Conservation (phyloP, 768 basidiomycete genomes). For the Tubosaeta brunneosetosa region DNA sequence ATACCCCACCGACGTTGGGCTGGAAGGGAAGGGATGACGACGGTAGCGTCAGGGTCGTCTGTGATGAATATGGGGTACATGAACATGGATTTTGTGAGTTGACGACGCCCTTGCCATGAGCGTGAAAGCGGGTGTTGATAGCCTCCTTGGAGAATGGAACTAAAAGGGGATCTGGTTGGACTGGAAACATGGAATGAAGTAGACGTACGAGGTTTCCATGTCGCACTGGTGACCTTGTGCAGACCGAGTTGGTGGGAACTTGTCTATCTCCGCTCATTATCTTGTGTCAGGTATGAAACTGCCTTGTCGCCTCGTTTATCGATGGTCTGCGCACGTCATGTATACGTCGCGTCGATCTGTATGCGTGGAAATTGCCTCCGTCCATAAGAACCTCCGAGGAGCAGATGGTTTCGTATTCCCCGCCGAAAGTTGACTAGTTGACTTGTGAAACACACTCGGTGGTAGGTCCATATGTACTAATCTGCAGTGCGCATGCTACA, state of each 20-base stretch:
- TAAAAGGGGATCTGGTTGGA: conserved; percentile 16
- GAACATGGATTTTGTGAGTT: conserved; percentile 87
- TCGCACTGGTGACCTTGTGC: not conserved
- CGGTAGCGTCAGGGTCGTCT: conserved; percentile 84
- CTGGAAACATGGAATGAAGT: not conserved
- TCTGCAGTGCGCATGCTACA: not conserved
- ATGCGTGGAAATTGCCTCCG: not conserved
- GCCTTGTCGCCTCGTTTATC: no score
- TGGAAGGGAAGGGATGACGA: conserved; percentile 72
- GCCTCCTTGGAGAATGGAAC: conserved; percentile 86
- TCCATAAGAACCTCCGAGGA: no score
- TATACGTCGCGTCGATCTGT: not conserved
- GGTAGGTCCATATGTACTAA: not conserved
- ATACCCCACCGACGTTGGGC: conserved; percentile 93
- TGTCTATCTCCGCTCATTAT: not conserved
- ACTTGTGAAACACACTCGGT: not conserved
- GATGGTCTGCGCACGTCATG: not conserved
- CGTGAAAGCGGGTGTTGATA: conserved; percentile 90
- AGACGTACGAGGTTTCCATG: conserved; percentile 46
- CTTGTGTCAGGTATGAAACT: no score
- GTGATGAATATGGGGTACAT: conserved; percentile 99
- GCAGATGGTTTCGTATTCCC: no score
- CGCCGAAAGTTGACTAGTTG: not conserved
- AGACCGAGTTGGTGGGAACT: not conserved
- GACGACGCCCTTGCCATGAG: conserved; percentile 77